Base-by-base conservation (phyloP, 2,329 filamentous ascomycete species). In the Cyanodermella asteris region DNA sequence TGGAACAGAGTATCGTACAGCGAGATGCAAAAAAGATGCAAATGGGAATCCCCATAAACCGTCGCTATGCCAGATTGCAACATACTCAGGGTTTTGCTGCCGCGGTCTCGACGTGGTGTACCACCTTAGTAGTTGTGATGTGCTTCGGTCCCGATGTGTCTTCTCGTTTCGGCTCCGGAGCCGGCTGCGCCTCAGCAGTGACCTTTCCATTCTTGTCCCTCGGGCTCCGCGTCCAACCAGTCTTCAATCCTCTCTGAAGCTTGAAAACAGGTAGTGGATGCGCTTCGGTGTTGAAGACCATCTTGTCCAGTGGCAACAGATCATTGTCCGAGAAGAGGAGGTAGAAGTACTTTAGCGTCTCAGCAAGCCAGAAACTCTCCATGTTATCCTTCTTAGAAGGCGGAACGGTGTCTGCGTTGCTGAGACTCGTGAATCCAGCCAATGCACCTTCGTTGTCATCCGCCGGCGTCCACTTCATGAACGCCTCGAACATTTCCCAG, bases 321-420 rank as follows among this genome's bases (percentile, higher is more conserved):
- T 90, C 76, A 34, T 72, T 59, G 4, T 76, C 70, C 3, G 78
- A 82, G 52, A 97, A 97, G 17, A 97, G 60, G 20, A 97, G 65
- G 47, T 91, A 97, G 46, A 97, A 75, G 46, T 97, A 97, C 52
- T 97, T 97, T 22, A 97, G 58, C 13, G 87, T 97, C 54, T 97
- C 87, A 23, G 87, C 82, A 57, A 97, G 64, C 87, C 87, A 97
- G 53, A 94, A 94, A 44, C 80, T 90, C 53, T 97, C 87, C 84
- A 97, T 93, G 38, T 94, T 94, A 49, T 97, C 84, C 31, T 68
- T 61, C 22, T 57, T 54, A 9, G 55, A 47, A 1, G 80, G 68
- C 12, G 82, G 81, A 7, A 87, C 50, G 5, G 51, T 49, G 35
- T 72, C 70, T 14, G 81, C 82, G 42, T 90, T 67, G 11, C 60